Conservation (phyloP, 2,329 filamentous ascomycete genomes). For the Microdochium trichocladiopsis region DNA sequence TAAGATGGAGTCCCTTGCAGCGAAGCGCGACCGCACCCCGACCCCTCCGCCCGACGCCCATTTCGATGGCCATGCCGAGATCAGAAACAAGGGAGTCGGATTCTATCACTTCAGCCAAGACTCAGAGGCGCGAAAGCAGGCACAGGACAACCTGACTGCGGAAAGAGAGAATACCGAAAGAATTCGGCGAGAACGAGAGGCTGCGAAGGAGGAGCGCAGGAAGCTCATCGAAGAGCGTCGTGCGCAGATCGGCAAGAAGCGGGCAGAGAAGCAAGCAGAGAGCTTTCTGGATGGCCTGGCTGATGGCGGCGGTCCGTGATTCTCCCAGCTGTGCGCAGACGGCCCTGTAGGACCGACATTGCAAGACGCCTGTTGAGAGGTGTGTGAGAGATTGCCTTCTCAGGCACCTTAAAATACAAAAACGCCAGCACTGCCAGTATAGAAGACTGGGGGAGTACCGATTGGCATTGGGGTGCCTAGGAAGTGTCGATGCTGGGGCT, state of each 20-base stretch:
- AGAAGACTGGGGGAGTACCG: no score
- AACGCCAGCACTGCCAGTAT: no score
- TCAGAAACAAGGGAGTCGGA: constrained; percentile 79
- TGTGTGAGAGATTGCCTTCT: no score
- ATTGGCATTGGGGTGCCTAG: no score
- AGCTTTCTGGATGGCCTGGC: constrained; percentile 26
- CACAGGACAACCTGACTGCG: constrained; percentile 59
- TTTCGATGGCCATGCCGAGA: constrained; percentile 80
- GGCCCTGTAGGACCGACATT: neutral
- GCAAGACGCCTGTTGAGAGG: no score
- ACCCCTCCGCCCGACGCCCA: constrained; percentile 77
- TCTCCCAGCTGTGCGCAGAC: neutral
- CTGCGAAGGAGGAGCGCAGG: constrained; percentile 50
- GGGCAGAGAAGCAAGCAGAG: constrained; percentile 26
- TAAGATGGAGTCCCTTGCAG: constrained; percentile 72
- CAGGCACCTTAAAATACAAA: no score
- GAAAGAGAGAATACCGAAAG: constrained; percentile 64
- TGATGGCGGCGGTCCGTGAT: constrained; percentile 8
- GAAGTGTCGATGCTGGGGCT: no score
- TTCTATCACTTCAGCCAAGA: constrained; percentile 88
- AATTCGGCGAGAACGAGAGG: constrained; percentile 46
- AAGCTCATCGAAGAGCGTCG: constrained; percentile 58
- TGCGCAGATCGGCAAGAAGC: constrained; percentile 51
- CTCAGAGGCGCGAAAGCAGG: constrained; percentile 50
- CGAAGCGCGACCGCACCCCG: constrained; percentile 68